Base-by-base conservation (phyloP, 192 early-diverging fungal species). In the Thamnidium elegans region DNA sequence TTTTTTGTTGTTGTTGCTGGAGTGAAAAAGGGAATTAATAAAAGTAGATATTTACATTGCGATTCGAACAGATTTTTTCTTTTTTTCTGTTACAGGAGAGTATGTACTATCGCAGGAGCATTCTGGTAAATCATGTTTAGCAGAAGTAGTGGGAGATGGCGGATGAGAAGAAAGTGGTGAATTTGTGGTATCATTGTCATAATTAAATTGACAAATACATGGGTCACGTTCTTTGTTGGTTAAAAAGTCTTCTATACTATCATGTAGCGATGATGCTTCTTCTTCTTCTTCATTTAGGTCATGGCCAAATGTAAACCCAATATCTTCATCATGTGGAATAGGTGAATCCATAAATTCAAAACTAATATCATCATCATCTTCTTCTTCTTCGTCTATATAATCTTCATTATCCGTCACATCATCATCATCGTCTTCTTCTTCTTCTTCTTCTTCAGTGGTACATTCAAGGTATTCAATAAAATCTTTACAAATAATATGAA, bases 381-480 rank as follows among this genome's bases (percentile, higher is more conserved):
- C 58, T 45, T 59, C 58, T 7, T 21, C 56, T 23, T 58, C 56
- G 3, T 26, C 26, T 26, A 26, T 26, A 26, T 26, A 26, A 26
- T 3, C 26, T 26, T 26, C 26, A 26, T 26, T 26, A 26, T 26
- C 26, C 26, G 26, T 26, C 26, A 26, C 32, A 21, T 20, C 36
- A 15, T 59, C 56, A 0, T 11, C 36, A 0, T 58, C 56, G 9
- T 34, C 36, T 8, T 58, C 67, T 20, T 61, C 50, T 5, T 73
- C 67, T 8, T 62, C 63, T 2, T 75, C 73, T 50, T 72, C 74
- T 17, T 58, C 67, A 14, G 42, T 19, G 20, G 32, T 26, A 13
- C 23, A 32, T 48, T 78, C 73, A 26, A 78, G 59, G 68, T 69
- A 78, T 50, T 74, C 73, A n/a, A 69, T 69, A 63, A 78, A 78